Conservation (phyloP, 2,329 filamentous ascomycete species). For the Exutisphaerella laricina region DNA sequence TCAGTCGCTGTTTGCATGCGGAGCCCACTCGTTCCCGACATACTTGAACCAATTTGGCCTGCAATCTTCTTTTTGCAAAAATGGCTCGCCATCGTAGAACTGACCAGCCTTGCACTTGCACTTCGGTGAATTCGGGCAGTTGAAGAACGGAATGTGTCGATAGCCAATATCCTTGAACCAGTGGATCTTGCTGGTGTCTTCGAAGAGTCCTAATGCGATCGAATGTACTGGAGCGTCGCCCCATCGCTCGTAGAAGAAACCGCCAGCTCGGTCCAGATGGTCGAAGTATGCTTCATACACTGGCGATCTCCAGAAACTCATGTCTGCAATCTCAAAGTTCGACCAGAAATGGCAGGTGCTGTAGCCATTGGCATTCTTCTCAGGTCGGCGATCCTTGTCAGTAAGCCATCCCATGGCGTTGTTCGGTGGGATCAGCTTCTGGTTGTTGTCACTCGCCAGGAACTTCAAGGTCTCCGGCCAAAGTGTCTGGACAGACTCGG, state of each 20-base stretch:
- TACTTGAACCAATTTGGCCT: conserved; percentile 97
- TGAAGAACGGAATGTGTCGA: conserved; percentile 97
- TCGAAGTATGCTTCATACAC: conserved; percentile 94
- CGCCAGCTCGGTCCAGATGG: conserved; percentile 85
- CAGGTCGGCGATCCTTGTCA: conserved; percentile 68
- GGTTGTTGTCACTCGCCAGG: conserved; percentile 58
- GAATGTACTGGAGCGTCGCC: conserved; percentile 96
- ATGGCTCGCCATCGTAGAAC: conserved; percentile 82
- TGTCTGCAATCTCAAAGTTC: conserved; percentile 94
- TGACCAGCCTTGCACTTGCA: conserved; percentile 81
- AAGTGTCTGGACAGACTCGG: conserved; percentile 75
- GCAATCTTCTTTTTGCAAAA: conserved; percentile 86
- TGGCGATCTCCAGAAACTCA: conserved; percentile 87
- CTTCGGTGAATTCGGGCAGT: conserved; percentile 95
- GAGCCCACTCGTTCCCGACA: conserved; percentile 53
- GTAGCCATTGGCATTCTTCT: conserved; percentile 88
- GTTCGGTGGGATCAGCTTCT: conserved; percentile 72
- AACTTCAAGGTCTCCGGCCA: conserved; percentile 98
- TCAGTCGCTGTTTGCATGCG: conserved; percentile 2
- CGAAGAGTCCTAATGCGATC: conserved; percentile 85
- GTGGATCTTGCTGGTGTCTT: conserved; percentile 75
- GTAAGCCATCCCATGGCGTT: conserved; percentile 85
- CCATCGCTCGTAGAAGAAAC: conserved; percentile 99
- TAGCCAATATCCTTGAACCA: conserved; percentile 99
- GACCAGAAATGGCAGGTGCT: conserved; percentile 99